These are phyloP conservation scores for Takakia lepidozioides DNA, from an alignment of 225 moss, liverwort and hornwort species.

Conservation along the genomic window DNA sequence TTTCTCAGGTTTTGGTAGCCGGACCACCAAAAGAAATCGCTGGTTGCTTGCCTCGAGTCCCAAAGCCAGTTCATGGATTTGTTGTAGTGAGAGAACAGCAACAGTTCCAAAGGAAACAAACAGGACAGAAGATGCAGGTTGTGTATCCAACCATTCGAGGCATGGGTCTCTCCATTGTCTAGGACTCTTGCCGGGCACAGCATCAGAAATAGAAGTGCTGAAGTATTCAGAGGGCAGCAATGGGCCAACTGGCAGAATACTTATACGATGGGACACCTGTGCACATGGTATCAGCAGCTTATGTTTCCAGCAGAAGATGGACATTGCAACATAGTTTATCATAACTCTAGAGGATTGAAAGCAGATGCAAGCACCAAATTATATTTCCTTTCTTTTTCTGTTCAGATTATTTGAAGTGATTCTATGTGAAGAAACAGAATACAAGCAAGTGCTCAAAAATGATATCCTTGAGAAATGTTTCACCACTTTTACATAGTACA, in stretches of 20 bases:
- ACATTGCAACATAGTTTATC: too few relatives aligned
- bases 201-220: background rate
- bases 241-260: constrained; percentile 22
- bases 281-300: constrained; percentile 1
- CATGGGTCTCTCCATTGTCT: constrained; percentile 7
- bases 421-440: too few relatives aligned
- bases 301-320: too few relatives aligned
- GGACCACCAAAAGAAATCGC: constrained; percentile 28
- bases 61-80: constrained; percentile 18
- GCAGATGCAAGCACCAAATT: too few relatives aligned
- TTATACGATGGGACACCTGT: constrained; percentile 11
- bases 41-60: constrained; percentile 24
- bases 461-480: too few relatives aligned
- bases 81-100: background rate
- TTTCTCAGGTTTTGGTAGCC: background rate
- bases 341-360: too few relatives aligned
- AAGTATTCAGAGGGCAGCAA: constrained; percentile 18
- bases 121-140: constrained; percentile 33
- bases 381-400: too few relatives aligned
- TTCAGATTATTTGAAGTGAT: too few relatives aligned
- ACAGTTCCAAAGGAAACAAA: constrained; percentile 31
- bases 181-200: background rate
- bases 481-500: too few relatives aligned
- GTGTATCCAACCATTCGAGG: constrained; percentile 33
- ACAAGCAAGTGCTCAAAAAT: too few relatives aligned